These are phyloP conservation scores for Teunomyces barrocoloradensis DNA, from an alignment of 805 yeast species.

Conservation along the genomic window DNA sequence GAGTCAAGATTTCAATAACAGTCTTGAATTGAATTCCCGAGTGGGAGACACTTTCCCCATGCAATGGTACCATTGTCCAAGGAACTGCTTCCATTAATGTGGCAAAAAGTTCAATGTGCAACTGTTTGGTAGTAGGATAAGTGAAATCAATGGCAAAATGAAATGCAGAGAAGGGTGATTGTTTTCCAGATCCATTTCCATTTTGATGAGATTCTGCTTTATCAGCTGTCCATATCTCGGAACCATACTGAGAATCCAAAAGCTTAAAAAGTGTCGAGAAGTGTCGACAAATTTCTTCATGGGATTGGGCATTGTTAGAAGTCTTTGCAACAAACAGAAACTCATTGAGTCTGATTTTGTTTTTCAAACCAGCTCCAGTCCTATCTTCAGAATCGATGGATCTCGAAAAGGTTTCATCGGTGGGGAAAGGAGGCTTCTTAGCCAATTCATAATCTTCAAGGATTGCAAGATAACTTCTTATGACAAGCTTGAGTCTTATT, in stretches of 20 bases:
- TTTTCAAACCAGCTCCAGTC: not conserved
- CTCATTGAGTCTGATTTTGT: conserved; percentile 17
- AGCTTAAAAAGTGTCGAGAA: conserved; percentile 55
- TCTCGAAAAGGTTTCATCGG: conserved; percentile 37
- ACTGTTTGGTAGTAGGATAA: conserved; percentile 31
- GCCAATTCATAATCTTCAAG: conserved; percentile 56
- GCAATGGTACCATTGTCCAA: conserved; percentile 45
- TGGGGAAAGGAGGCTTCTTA: conserved; percentile 72
- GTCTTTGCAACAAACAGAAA: conserved; percentile 42
- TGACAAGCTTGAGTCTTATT: conserved; percentile 68
- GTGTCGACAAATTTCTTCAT: conserved; percentile 67
- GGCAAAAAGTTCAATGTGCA: conserved; percentile 61
- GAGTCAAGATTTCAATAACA: conserved; percentile 70
- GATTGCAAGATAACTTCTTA: conserved; percentile 70
- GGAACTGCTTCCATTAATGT: conserved; percentile 71
- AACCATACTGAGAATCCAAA: conserved; percentile 55
- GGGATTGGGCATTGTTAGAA: conserved; percentile 49
- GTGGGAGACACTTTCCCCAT: conserved; percentile 39
- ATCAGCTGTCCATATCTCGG: conserved; percentile 32
- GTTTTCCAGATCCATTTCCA: conserved; percentile 5
- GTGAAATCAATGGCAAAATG: conserved; percentile 40
- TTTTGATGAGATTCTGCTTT: conserved; percentile 1
- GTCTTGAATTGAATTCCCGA: conserved; percentile 53
- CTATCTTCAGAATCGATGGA: not conserved
- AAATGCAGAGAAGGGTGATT: conserved; percentile 37